Evolutionary conservation across 441 rosid genomes (phyloP).

Genomic region (Omphalea diandra): DNA sequence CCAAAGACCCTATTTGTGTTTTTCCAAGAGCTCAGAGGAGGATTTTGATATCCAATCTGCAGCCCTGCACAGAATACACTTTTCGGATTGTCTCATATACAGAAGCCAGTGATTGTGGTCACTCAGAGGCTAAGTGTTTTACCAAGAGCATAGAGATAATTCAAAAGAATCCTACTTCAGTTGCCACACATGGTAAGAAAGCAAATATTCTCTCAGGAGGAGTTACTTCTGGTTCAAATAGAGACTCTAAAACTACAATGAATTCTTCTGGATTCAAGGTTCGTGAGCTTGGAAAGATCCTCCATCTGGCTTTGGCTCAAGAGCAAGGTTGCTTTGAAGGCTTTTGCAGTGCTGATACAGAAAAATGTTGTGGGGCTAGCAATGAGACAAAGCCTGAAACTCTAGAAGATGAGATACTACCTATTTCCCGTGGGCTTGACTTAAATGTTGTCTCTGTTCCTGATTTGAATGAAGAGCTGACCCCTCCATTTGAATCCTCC

Average conservation of each 20-base stretch:
- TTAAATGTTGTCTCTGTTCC: conserved; percentile 84
- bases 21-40: conserved; percentile 75
- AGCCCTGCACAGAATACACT: conserved; percentile 82
- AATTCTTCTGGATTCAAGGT: conserved; percentile 68
- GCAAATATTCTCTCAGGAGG: conserved; percentile 37
- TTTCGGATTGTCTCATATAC: conserved; percentile 76
- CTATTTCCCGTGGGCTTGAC: conserved; percentile 63
- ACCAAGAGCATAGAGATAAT: conserved; percentile 80
- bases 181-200: conserved; percentile 32
- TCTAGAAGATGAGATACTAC: conserved; percentile 39
- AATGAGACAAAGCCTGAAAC: conserved; percentile 37
- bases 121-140: conserved; percentile 86
- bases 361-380: conserved; percentile 56
- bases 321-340: conserved; percentile 68
- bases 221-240: conserved; percentile 42
- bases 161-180: conserved; percentile 41
- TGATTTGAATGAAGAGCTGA: conserved; percentile 87
- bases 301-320: conserved; percentile 69
- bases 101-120: conserved; percentile 67
- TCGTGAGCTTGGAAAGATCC: conserved; percentile 66
- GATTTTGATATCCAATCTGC: conserved; percentile 73
- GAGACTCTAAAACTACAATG: conserved; percentile 32
- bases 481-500: conserved; percentile 77
- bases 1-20: conserved; percentile 56
- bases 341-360: conserved; percentile 59